phyloP scores from a whole-genome alignment of 2,329 filamentous ascomycete genomes.

The Stagonosporopsis chrysanthemi region DNA sequence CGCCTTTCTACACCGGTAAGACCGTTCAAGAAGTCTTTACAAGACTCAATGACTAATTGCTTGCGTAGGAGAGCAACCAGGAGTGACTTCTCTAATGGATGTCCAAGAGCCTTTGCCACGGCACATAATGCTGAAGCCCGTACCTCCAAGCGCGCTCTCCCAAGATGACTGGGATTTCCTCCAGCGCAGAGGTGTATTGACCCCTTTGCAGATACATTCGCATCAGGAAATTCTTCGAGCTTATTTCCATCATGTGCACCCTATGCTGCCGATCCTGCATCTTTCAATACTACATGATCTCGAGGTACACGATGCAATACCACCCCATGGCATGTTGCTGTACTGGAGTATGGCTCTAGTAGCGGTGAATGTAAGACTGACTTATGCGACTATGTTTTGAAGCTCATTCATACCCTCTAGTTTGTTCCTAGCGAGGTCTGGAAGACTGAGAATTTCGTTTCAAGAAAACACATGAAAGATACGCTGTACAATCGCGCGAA shows the following conservation, averaged over 20 bases:
- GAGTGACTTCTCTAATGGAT: conserved; percentile 13
- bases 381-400: too few relatives aligned
- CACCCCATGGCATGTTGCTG: conserved; percentile 2
- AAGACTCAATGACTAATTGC: background rate
- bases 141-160: conserved; percentile 2
- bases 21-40: too few relatives aligned
- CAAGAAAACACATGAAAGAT: conserved; percentile 16
- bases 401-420: background rate
- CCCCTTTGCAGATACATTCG: background rate
- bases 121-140: conserved; percentile 8
- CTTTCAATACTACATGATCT: conserved; percentile 1
- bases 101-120: conserved; percentile 8
- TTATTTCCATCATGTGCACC: conserved; percentile 15
- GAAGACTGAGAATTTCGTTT: conserved; percentile 7
- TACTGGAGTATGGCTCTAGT: conserved; percentile 19
- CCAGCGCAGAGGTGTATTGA: conserved; percentile 9
- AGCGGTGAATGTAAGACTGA: conserved; percentile 4
- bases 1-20: conserved; percentile 18
- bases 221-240: conserved; percentile 11
- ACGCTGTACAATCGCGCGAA: conserved; percentile 14
- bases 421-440: conserved; percentile 8
- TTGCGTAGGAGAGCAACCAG: conserved; percentile 9
- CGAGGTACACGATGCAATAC: background rate
- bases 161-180: conserved; percentile 10
- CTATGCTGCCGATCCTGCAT: conserved; percentile 6